A percentile compares a stretch with the other conserved stretches of the same genome.
Conservation (phyloP, 2,329 filamentous ascomycete species). For the Diaporthe sp. region DNA sequence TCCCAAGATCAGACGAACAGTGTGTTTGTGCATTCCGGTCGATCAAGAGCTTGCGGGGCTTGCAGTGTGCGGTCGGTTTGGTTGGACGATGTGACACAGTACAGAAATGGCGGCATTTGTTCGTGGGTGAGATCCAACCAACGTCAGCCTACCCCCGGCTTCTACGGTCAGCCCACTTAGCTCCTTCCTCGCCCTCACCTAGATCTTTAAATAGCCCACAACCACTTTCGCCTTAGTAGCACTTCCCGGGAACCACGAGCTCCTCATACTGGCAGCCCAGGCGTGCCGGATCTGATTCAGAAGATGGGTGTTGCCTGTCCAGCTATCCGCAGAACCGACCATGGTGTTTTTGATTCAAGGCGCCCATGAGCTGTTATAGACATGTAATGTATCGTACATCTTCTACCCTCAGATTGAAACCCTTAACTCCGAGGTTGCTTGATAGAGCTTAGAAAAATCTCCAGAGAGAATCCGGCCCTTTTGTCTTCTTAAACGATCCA, state of each 20-base stretch:
- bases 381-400: background rate
- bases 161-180: too few relatives aligned
- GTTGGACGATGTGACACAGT: background rate
- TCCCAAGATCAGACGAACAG: too few relatives aligned
- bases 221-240: background rate
- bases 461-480: slow-evolving; percentile 60
- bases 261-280: background rate
- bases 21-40: background rate
- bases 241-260: too few relatives aligned
- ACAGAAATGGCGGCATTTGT: background rate
- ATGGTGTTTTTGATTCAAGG: too few relatives aligned
- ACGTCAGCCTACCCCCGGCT: too few relatives aligned
- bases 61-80: background rate
- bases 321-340: background rate
- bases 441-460: slow-evolving; percentile 53
- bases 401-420: background rate
- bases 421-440: too few relatives aligned
- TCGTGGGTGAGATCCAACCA: too few relatives aligned
- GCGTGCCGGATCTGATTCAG: background rate
- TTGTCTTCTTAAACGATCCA: slow-evolving; percentile 58
- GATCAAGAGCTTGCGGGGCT: background rate
- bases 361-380: background rate
- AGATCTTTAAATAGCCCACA: too few relatives aligned
- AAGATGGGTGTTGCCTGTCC: background rate
- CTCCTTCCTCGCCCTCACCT: too few relatives aligned